Percentiles rank a stretch among this genome's conserved stretches.
Evolutionary conservation across 192 early-diverging fungal genomes (phyloP).

Genomic region (Radiomyces spectabilis): DNA sequence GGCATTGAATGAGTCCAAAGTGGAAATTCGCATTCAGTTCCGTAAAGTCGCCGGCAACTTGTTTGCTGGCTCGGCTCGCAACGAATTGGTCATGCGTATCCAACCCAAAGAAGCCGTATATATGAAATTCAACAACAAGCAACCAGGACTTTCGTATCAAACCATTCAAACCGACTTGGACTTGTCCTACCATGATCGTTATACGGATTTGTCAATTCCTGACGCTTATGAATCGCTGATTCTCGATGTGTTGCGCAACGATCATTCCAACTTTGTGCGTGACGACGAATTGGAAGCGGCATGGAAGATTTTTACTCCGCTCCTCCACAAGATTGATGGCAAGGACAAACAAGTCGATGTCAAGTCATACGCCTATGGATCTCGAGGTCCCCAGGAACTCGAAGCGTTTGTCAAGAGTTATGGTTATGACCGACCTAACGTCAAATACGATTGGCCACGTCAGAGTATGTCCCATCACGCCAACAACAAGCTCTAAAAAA

Average conservation of each 20-base stretch:
- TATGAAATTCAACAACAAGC: slow-evolving; percentile 95
- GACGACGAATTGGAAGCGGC: slow-evolving; percentile 91
- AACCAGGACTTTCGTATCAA: slow-evolving; percentile 79
- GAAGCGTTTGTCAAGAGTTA: slow-evolving; percentile 64
- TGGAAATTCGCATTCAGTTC: slow-evolving; percentile 93
- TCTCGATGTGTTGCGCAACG: slow-evolving; percentile 83
- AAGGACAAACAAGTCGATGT: slow-evolving; percentile 33
- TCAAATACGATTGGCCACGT: slow-evolving; percentile 42
- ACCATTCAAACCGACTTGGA: slow-evolving; percentile 93
- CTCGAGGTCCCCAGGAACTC: slow-evolving; percentile 73
- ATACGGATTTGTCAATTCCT: slow-evolving; percentile 83
- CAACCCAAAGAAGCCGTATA: slow-evolving; percentile 94
- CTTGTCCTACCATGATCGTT: slow-evolving; percentile 85
- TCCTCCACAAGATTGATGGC: slow-evolving; percentile 81
- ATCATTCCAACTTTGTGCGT: slow-evolving; percentile 94
- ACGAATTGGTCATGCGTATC: slow-evolving; percentile 93
- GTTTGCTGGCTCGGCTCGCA: slow-evolving; percentile 70
- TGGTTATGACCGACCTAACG: slow-evolving; percentile 33
- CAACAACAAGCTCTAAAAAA: slow-evolving; percentile 1
- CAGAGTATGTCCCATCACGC: slow-evolving; percentile 14
- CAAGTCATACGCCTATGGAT: slow-evolving; percentile 74
- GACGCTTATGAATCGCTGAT: slow-evolving; percentile 96
- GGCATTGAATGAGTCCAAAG: slow-evolving; percentile 86
- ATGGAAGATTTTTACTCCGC: slow-evolving; percentile 96
- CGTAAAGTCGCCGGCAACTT: slow-evolving; percentile 67